These are phyloP conservation scores for Leccinum obscurum DNA, from an alignment of 768 basidiomycete species.

Conservation along the genomic window DNA sequence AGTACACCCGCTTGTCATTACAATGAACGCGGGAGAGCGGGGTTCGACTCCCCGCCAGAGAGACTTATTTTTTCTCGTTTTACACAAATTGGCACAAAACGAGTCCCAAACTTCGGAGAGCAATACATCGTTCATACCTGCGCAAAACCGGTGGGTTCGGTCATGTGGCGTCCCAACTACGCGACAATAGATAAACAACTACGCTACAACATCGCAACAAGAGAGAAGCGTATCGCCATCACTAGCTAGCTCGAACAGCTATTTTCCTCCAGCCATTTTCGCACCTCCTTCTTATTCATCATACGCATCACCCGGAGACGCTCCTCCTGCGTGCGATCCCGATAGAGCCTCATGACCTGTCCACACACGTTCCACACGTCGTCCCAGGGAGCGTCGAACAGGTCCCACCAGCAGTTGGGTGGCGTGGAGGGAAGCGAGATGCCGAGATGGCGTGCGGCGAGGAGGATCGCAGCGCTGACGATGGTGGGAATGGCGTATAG, in stretches of 20 bases:
- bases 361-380: conserved; percentile 87
- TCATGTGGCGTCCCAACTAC: neutral
- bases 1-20: conserved; percentile 51
- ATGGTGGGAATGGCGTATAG: conserved; percentile 88
- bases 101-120: no score
- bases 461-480: conserved; percentile 85
- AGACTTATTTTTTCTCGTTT: conserved; percentile 23
- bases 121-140: neutral
- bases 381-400: conserved; percentile 91
- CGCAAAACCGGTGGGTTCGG: neutral
- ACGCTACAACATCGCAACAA: neutral
- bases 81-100: no score
- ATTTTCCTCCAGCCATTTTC: conserved; percentile 78
- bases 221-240: neutral
- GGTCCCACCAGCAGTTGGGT: conserved; percentile 85
- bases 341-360: conserved; percentile 81
- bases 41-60: conserved; percentile 51
- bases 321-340: conserved; percentile 45
- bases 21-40: conserved; percentile 39
- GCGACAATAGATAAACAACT: neutral
- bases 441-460: conserved; percentile 68
- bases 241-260: conserved; percentile 11
- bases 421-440: conserved; percentile 73
- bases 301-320: conserved; percentile 53
- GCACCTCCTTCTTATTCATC: conserved; percentile 75